phyloP scores from a whole-genome alignment of 441 rosid genomes.

The Bruguiera hainesii region DNA sequence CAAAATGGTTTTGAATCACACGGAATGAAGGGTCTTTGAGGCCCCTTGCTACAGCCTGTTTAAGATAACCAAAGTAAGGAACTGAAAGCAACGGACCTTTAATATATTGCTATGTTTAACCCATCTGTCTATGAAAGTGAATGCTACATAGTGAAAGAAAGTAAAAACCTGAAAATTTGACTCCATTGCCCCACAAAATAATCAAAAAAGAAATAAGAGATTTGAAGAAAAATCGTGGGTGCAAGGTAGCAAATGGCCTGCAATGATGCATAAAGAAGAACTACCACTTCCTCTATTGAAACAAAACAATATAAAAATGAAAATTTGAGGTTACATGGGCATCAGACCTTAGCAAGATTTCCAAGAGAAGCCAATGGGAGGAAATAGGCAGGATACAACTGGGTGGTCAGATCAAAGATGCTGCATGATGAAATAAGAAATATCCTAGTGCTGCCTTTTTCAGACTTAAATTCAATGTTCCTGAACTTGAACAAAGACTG shows the following conservation, averaged over 20 bases:
- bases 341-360: conserved; percentile 81
- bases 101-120: conserved; percentile 7
- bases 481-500: conserved; percentile 16
- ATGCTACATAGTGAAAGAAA: not conserved
- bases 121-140: not conserved
- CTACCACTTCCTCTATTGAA: not conserved
- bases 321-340: too few relatives aligned
- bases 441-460: conserved; percentile 6
- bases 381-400: conserved; percentile 86
- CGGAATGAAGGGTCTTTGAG: conserved; percentile 93
- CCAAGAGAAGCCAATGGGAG: conserved; percentile 90
- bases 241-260: not conserved
- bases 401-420: conserved; percentile 88
- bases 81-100: conserved; percentile 1
- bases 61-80: conserved; percentile 14
- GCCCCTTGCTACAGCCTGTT: conserved; percentile 95
- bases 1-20: conserved; percentile 93
- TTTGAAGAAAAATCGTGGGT: not conserved
- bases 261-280: conserved; percentile 1
- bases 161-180: too few relatives aligned
- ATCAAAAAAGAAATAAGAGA: too few relatives aligned
- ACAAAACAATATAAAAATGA: not conserved
- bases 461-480: conserved; percentile 12
- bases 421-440: conserved; percentile 43
- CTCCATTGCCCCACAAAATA: too few relatives aligned